Evolutionary conservation across 805 yeast species (phyloP), one percentile per base, ranked within the genome.

Genomic region (Yarrowia bubula): DNA sequence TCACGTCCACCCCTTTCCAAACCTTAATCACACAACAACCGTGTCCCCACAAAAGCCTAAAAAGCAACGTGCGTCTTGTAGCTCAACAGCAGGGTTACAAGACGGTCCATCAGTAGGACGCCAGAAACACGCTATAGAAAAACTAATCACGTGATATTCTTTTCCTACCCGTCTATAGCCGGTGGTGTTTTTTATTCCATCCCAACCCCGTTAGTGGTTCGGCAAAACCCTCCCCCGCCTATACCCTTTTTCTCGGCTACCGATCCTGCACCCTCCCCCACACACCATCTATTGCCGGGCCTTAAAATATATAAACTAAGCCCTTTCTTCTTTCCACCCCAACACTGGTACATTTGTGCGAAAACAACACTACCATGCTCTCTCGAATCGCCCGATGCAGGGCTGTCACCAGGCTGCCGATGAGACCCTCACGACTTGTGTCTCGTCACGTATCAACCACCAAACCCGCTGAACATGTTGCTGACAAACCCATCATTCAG

Each of bases 251-350:
- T n/a, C n/a, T 22, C 28, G 28, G 28, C 28, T 22, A 22, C 28
- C 28, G 28, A 22, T 22, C 28, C 28, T 53, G 60, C 60, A 53
- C 35, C 46, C 44, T 53, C 60, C 60, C 60, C 60, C 60, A 53
- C 60, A 53, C 38, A 53, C 60, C 60, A 53, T 53, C 60, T 33
- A 53, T 53, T 53, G 60, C 60, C 60, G 60, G 28, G 22, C 15
- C 37, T 18, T 38, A 38, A 37, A 51, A 50, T 2, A 9, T 14
- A 2, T 3, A 37, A 37, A 22, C 46, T 22, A 22, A 22, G 28
- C 28, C 4, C 28, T 3, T 5, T 5, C 5, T 28, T 31, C 11
- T 41, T 14, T 32, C 14, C 38, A 38, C 13, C 4, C 37, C 31
- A 18, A 31, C 50, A n/a, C 15, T n/a, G 63, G 33, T 28, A 43